Evolutionary conservation across 2,329 filamentous ascomycete species (phyloP), one percentile per base, ranked within the genome.

Genomic region (Alternaria conjuncta): DNA sequence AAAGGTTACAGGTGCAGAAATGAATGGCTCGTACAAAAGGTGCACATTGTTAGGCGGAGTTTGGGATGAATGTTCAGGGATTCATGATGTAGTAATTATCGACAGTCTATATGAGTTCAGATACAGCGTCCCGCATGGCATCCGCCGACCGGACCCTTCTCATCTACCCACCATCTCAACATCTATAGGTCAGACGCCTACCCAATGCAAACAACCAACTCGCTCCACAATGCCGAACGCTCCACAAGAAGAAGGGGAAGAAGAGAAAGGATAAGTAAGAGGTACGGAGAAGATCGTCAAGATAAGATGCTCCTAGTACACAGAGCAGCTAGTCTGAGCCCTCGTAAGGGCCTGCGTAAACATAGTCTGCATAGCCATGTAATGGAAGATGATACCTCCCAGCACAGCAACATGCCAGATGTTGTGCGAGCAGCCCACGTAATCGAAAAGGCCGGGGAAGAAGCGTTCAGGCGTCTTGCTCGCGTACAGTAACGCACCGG

Each of bases 361-460:
- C 80, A 99, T 96, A 60, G 94, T 88, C 80, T 97, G 92, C 95
- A 99, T 97, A 18, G 96, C 96, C 21, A 87, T 86, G 82, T 98
- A 99, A 80, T 99, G 96, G 79, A 97, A 98, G n/a, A 98, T 81
- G 61, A 99, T 99, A 11, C 96, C 96, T 15, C 94, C 93, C 26
- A 99, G 84, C 11, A 99, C 96, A 8, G 96, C 96, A 32, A 97
- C 82, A 80, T 99, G 96, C 96, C 96, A 99, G 62, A 99, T 89
- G 80, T 99, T 99, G 82, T 99, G 96, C 79, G 93, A 96, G 49
- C 93, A 94, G 43, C 96, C 96, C 44, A 96, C 86, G 78, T 98
- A 98, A 81, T 99, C 96, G 73, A 99, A 99, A 78, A 91, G 88
- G 54, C 96, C 96, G 0, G 96, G 96, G 71, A 86, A 91, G 92